Conservation (phyloP, 2,329 filamentous ascomycete species). For the Botrytis galanthina region DNA sequence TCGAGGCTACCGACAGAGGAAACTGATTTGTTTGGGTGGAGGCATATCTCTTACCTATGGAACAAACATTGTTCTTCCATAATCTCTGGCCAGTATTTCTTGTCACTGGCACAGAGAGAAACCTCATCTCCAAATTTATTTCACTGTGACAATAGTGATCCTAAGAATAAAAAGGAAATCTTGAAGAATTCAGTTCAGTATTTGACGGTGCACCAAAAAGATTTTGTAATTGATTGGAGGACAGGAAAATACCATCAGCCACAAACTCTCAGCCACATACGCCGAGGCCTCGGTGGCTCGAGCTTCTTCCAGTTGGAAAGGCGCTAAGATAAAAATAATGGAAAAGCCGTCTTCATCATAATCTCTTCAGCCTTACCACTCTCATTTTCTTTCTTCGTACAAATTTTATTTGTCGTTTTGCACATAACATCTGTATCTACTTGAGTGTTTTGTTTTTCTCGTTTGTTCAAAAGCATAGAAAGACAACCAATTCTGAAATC, state of each 20-base stretch:
- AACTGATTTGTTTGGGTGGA: conserved; percentile 12
- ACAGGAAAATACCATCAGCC: not conserved
- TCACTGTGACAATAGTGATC: not conserved
- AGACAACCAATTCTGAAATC: not conserved
- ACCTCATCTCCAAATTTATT: conserved; percentile 8
- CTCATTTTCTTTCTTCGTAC: conserved; percentile 4
- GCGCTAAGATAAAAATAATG: conserved; percentile 10
- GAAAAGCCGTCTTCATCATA: conserved; percentile 9
- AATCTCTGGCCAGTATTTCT: conserved; percentile 5
- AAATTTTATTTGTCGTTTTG: not conserved
- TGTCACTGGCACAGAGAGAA: not conserved
- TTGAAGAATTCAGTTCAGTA: not conserved
- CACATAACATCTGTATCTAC: conserved; percentile 11
- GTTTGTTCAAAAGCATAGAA: not conserved
- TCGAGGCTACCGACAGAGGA: conserved; percentile 25
- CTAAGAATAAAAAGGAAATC: not conserved
- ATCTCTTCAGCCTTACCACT: conserved; percentile 12
- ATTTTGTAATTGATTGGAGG: not conserved
- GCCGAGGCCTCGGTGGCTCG: not conserved
- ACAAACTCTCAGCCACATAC: not conserved
- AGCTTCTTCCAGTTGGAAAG: not conserved
- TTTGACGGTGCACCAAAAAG: not conserved
- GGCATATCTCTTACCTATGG: conserved; percentile 8
- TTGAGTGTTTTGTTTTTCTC: not conserved
- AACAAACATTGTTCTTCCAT: conserved; percentile 19